Evolutionary conservation across 2,329 filamentous ascomycete species (phyloP), one percentile per base, ranked within the genome.

Genomic region (Talaromyces funiculosus): DNA sequence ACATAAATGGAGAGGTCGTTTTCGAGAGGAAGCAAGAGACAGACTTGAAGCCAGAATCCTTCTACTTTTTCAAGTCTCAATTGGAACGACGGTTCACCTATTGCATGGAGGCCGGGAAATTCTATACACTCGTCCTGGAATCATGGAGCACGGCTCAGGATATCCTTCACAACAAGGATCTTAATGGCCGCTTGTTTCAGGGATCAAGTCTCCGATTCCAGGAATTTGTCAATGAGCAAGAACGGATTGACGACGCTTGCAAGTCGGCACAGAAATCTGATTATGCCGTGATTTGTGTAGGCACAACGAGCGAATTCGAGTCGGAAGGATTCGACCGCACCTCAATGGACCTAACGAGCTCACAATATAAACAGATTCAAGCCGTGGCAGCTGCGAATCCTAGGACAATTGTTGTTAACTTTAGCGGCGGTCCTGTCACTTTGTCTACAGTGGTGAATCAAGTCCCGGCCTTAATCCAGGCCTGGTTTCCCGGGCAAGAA

Each of bases 401-500:
- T 59, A 87, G 88, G 1, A 84, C 85, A 0, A 84, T 94, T 1
- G 84, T 94, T 1, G 86, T 92, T 1, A 85, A 90, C 70, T 89
- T 92, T 67, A 90, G 88, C 0, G 90, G 90, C 35, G 90, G 89
- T 0, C 89, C 90, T 0, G 75, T 82, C 14, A 78, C 77, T 4
- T 80, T 82, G 73, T n/a, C n/a, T n/a, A 80, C 79, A 0, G 80
- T 80, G 75, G 72, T 68, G 1, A 67, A 73, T 4, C 69, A 76
- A n/a, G 71, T 77, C 6, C 76, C 77, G 4, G 84, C 86, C 1
- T 78, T 92, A 1, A 69, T 92, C 1, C 88, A 92, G 68, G 89
- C 89, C 6, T 94, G 90, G 89, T 94, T 92, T 68, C 89, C 89
- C 62, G 90, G 90, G 18, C 90, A 94, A 67, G 90, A 94, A 76